Conservation (phyloP, 2,329 filamentous ascomycete species). For the Chaetomiaceae sp. region DNA sequence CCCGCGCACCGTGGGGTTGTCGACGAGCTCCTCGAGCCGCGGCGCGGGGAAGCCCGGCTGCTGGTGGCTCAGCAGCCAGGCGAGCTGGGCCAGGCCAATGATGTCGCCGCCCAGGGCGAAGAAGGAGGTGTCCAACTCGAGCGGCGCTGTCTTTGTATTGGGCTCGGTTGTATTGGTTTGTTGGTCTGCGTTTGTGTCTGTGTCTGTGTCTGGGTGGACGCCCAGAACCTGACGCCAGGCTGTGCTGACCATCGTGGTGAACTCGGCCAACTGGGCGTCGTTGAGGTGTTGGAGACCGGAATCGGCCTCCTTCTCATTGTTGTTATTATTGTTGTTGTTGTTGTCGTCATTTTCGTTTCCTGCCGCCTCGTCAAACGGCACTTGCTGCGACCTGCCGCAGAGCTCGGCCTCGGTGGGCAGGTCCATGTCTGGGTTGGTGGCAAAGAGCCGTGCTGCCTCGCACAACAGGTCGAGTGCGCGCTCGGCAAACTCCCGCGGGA, state of each 20-base stretch:
- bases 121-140: constrained; percentile 23
- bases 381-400: neutral
- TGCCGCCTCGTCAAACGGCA: constrained; percentile 12
- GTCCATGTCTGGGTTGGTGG: constrained; percentile 10
- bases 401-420: constrained; percentile 12
- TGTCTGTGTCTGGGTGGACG: neutral
- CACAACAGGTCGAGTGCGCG: constrained; percentile 22
- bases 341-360: neutral
- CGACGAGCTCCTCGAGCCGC: constrained; percentile 21
- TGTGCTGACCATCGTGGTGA: constrained; percentile 10
- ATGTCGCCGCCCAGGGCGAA: constrained; percentile 25
- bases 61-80: constrained; percentile 16
- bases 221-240: constrained; percentile 22
- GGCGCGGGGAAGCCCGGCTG: neutral
- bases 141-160: too few species aligned
- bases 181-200: neutral
- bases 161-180: neutral
- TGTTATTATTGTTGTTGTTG: neutral
- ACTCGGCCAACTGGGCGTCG: neutral
- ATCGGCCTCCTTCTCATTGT: neutral
- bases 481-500: constrained; percentile 21
- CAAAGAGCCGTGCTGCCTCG: constrained; percentile 20
- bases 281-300: constrained; percentile 9
- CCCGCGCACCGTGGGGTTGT: constrained; percentile 19
- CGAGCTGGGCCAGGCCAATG: constrained; percentile 32